A percentile compares a stretch with the other conserved stretches of the same genome.
These are phyloP conservation scores for Pseudocercospora cruenta DNA, from an alignment of 2,329 filamentous ascomycete genomes.

Conservation along the genomic window DNA sequence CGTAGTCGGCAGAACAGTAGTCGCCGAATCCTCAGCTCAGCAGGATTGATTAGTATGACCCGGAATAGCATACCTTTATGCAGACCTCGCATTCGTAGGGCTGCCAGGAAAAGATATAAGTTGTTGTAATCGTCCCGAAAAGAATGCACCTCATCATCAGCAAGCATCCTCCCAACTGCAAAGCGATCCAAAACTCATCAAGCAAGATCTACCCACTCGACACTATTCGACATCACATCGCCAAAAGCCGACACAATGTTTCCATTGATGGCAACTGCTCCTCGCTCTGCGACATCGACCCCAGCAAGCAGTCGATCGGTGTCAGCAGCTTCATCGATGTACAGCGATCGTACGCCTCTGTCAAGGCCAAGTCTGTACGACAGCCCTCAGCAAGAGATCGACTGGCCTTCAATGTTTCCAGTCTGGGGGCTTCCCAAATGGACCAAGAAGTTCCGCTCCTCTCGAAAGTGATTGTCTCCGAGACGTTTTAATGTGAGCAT, in stretches of 20 bases:
- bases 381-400: neutral
- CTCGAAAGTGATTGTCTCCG: neutral
- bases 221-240: neutral
- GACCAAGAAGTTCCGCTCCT: neutral
- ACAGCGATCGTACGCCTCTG: neutral
- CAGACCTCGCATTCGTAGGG: neutral
- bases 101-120: neutral
- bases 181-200: neutral
- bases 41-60: neutral
- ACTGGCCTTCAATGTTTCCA: neutral
- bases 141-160: neutral
- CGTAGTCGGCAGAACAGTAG: slow-evolving; percentile 1
- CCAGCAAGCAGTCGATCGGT: neutral
- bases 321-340: neutral
- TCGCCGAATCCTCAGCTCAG: neutral
- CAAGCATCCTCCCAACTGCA: neutral
- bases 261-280: neutral
- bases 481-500: too few relatives aligned
- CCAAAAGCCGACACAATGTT: neutral
- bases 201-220: too few relatives aligned
- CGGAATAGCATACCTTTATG: neutral
- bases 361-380: neutral
- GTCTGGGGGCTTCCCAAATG: neutral
- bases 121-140: neutral
- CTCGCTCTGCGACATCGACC: neutral